Evolutionary conservation across 139 green algal genomes (phyloP), one percentile per base, ranked within the genome.

Genomic region (Pseudopediastrum boryanum): DNA sequence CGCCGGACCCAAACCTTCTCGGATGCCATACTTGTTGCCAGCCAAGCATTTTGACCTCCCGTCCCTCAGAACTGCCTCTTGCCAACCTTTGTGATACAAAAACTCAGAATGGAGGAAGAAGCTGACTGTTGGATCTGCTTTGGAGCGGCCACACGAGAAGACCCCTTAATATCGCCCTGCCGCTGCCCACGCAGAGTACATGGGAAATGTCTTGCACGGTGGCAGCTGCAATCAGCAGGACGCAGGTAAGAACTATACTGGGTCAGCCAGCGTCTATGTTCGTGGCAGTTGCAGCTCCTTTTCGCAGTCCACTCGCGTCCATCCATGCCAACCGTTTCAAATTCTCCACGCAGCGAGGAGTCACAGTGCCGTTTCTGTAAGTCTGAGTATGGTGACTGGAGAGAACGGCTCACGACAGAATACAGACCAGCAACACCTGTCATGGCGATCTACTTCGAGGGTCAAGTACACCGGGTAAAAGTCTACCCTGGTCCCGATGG

Each of bases 201-300:
- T 39, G 23, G 62, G 9, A n/a, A 33, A 12, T 90, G 85, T 44
- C 62, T 90, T 0, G 77, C 63, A 1, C 51, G 83, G 3, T 90
- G 85, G 85, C 84, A 89, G 59, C 66, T 90, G 2, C 85, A 90
- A 38, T 72, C 85, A 29, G 83, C 83, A 8, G 85, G 85, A 0
- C 59, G 62, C 25, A 54, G 59, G 56, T 71, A 78, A 64, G 64
- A 61, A 35, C 72, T 54, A 78, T 29, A 33, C 46, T 78, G 70
- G 39, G 16, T 35, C 61, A 70, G 16, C 19, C 61, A 70, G 16
- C 19, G 19, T 70, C 21, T 70, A 21, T 21, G 16, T 21, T 41
- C 16, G 61, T 70, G 48, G n/a, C 48, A 76, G 43, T 76, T 41
- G 25, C 67, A 76, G 25, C 21, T 33, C 21, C 44, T 29, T 76